Evolutionary conservation across 2,329 filamentous ascomycete genomes (phyloP), one percentile per base, ranked within the genome.

Genomic region (Aureobasidium sp.): DNA sequence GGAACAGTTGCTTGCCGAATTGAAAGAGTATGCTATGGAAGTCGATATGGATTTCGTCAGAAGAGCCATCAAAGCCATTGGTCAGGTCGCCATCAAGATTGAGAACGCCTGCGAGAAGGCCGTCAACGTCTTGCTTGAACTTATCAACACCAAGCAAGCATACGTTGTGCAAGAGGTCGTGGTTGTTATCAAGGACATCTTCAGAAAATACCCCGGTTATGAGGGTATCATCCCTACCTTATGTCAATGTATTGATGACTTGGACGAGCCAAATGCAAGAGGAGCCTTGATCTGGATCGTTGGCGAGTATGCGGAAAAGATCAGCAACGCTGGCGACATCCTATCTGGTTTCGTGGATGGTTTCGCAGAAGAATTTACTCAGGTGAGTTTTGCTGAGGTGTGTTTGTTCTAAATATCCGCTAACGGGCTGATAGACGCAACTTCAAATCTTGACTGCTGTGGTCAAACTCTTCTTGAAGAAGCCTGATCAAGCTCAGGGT

Each of bases 31-130:
- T 69, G 94, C 94, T 8, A 81, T 97, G 68, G 94, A 99, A 79
- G 93, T 99, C 37, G 94, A 99, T 70, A 97, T 99, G 92, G 94
- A 99, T 74, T 97, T 97, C 73, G 93, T 97, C 61, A 86, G 91
- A 68, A 86, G 94, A 69, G 91, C 94, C 8, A 90, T 99, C 69
- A 94, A 91, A 74, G 94, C 94, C 27, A 99, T 99, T 68, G 94
- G 94, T 2, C 94, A 99, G 75, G 93, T 96, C 42, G 94, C 94
- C 32, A 97, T 99, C 79, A 99, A 99, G 82, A 96, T 99, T 66
- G 94, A 97, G 75, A 87, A 86, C 67, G 90, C 93, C 4, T 94
- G 90, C 71, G 93, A 97, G 75, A 95, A 93, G 75, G 97, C 94
- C 66, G 94, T 99, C 64, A 95, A 95, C 69, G 90, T 92, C 0